phyloP scores from a whole-genome alignment of 805 yeast genomes.

The Nakazawaea laoshanensis region DNA sequence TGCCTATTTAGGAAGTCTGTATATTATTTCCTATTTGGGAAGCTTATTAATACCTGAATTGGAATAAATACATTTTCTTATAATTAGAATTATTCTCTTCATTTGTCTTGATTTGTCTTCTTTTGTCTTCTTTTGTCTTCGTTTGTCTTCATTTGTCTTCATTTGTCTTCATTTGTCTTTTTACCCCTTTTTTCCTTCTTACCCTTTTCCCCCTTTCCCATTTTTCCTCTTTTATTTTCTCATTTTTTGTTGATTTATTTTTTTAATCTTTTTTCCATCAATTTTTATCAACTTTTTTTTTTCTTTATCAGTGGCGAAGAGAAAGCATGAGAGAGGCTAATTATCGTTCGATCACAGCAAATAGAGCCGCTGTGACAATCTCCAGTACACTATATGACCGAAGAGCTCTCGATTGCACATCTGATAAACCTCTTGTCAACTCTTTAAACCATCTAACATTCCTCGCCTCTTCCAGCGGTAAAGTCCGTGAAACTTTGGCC shows the following conservation, averaged over 20 bases:
- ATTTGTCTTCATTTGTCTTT: too few species aligned
- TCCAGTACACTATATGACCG: slow-evolving; percentile 86
- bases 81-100: too few species aligned
- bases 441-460: slow-evolving; percentile 86
- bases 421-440: slow-evolving; percentile 84
- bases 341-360: slow-evolving; percentile 66
- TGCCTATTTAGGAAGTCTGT: too few species aligned
- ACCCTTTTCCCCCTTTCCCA: background rate
- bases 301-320: background rate
- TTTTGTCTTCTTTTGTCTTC: too few species aligned
- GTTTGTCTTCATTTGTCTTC: too few species aligned
- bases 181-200: too few species aligned
- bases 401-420: slow-evolving; percentile 84
- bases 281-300: background rate
- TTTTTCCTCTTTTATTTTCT: background rate
- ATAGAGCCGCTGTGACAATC: slow-evolving; percentile 88
- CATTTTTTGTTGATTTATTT: slow-evolving; percentile 1
- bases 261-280: too few species aligned
- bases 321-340: slow-evolving; percentile 84
- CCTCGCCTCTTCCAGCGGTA: slow-evolving; percentile 75
- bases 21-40: too few species aligned
- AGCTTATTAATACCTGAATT: too few species aligned
- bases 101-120: too few species aligned
- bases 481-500: slow-evolving; percentile 85
- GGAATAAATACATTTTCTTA: too few species aligned